Evolutionary conservation across 768 basidiomycete genomes (phyloP).

Genomic region (Rhodocollybia butyracea): DNA sequence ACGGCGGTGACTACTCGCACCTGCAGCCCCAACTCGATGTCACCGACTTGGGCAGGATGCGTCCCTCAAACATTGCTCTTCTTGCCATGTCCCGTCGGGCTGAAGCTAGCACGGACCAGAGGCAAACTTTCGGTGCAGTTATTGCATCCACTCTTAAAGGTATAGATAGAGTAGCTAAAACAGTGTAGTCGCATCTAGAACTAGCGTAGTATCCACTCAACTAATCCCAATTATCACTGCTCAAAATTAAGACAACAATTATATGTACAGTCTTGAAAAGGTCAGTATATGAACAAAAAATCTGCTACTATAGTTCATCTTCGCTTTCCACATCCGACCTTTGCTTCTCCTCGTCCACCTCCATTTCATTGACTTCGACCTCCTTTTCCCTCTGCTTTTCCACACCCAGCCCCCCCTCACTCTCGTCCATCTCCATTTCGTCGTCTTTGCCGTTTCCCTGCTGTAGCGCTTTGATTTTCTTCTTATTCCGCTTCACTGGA

Average conservation of each 20-base stretch:
- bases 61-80: slow-evolving; percentile 39
- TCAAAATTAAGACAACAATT: background rate
- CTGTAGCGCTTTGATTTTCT: too few species aligned
- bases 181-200: too few species aligned
- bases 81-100: slow-evolving; percentile 40
- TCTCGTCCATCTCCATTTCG: background rate
- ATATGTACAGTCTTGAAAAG: background rate
- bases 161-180: background rate
- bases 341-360: background rate
- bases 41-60: slow-evolving; percentile 22
- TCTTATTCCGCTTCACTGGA: too few species aligned
- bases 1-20: slow-evolving; percentile 49
- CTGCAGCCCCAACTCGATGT: slow-evolving; percentile 19
- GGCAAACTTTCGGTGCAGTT: slow-evolving; percentile 36
- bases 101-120: slow-evolving; percentile 36
- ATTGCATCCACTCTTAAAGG: background rate
- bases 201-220: background rate
- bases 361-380: background rate
- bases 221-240: background rate
- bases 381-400: background rate
- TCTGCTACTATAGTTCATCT: background rate
- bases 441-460: background rate
- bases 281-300: too few species aligned
- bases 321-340: background rate
- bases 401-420: background rate